Conservation (phyloP, 106 monocot genomes). For the Acorus calamus region DNA sequence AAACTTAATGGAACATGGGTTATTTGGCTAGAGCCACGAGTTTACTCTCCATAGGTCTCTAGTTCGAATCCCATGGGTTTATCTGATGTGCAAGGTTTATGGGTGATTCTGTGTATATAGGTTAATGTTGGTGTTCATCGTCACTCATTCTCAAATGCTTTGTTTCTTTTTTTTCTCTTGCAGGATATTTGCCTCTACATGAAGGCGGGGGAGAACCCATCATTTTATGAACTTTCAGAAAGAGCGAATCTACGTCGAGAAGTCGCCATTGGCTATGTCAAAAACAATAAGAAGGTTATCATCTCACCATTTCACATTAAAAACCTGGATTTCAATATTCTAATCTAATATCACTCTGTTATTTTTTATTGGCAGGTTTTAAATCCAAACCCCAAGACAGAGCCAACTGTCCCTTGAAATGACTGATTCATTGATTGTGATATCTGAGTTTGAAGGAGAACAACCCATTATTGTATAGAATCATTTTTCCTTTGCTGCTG, state of each 20-base stretch:
- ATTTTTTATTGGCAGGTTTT: conserved; percentile 36
- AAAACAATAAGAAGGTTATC: conserved; percentile 63
- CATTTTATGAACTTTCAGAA: conserved; percentile 83
- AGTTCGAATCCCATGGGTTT: too few relatives aligned
- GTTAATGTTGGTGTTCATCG: too few relatives aligned
- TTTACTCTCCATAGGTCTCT: too few relatives aligned
- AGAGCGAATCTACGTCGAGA: conserved; percentile 75
- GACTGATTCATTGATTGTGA: conserved; percentile 77
- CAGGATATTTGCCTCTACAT: conserved; percentile 81
- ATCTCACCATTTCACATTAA: too few relatives aligned
- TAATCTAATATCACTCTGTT: neutral
- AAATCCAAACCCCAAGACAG: conserved; percentile 70
- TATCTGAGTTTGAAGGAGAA: conserved; percentile 62
- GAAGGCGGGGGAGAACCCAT: conserved; percentile 69
- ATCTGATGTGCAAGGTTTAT: too few relatives aligned
- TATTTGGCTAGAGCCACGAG: too few relatives aligned
- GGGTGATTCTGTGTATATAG: too few relatives aligned
- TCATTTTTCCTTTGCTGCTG: neutral
- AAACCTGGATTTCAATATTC: too few relatives aligned
- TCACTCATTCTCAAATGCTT: too few relatives aligned
- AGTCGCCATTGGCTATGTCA: conserved; percentile 84
- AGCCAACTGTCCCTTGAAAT: conserved; percentile 47
- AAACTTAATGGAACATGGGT: too few relatives aligned
- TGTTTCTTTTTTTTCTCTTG: neutral
- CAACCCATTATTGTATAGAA: conserved; percentile 16